Base-by-base conservation (phyloP, 2,329 filamentous ascomycete species). In the Pseudocercospora fijiensis region DNA sequence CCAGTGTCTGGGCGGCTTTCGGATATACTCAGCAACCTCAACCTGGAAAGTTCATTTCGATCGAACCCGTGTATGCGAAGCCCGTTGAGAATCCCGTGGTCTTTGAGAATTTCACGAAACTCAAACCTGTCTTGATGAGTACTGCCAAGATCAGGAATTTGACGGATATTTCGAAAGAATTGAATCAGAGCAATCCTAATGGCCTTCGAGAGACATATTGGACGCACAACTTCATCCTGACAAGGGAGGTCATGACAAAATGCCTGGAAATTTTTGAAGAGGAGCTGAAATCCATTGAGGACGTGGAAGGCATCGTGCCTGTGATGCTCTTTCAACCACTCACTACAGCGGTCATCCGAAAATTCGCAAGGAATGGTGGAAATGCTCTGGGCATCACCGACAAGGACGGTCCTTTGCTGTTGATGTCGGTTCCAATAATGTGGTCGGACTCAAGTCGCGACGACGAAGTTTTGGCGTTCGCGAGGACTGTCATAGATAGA, bases 181-280 rank as follows among this genome's bases (percentile, higher is more conserved):
- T 65, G 28, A 45, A 57, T 24, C 13, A 16, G 11, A 45, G 27
- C 9, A 64, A 65, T n/a, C 65, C 62, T 2, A 43, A 43, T 28
- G 67, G 67, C 20, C 22, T 61, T 5, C 49, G 65, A 8, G 61
- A 67, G 58, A 61, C 56, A 6, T 69, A 61, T 30, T 62, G 52
- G 58, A 65, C 62, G 8, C 22, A 26, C 4, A 64, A 63, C 6
- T 66, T 60, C 28, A 24, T 49, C 3, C n/a, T 60, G 22, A 57
- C 27, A 11, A 22, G 45, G 43, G 62, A 64, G 8, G 56, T 64
- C n/a, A 45, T 64, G 22, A 10, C 11, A 2, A 45, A 27, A 9
- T 24, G 41, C 22, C 18, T 60, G 22, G 20, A 37, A 2, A 65
- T 65, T 37, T 65, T 53, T 26, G 26, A 47, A 10, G 43, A 33